A percentile compares a stretch with the other conserved stretches of the same genome.
Evolutionary conservation across 2,329 filamentous ascomycete species (phyloP).

Genomic region (Bipolaris oryzae): DNA sequence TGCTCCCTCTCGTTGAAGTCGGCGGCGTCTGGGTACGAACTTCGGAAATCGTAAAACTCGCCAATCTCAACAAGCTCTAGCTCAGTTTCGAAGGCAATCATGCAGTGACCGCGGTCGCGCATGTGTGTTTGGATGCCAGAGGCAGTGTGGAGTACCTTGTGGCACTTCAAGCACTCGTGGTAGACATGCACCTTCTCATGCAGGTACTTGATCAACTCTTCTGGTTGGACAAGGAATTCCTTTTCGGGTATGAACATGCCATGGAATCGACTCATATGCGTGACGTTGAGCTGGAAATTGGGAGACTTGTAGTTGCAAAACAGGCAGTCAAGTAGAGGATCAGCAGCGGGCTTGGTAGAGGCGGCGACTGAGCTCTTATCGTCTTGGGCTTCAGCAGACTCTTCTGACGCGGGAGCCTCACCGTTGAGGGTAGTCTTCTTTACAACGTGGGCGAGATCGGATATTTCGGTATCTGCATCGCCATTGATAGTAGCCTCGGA

Average conservation of each 20-base stretch:
- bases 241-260: slow-evolving; percentile 96
- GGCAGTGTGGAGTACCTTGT: slow-evolving; percentile 77
- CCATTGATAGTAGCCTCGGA: slow-evolving; percentile 63
- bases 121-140: slow-evolving; percentile 93
- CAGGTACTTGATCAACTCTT: slow-evolving; percentile 79
- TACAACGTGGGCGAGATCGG: slow-evolving; percentile 76
- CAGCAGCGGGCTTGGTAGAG: slow-evolving; percentile 40
- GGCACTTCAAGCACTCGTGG: slow-evolving; percentile 86
- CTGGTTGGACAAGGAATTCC: slow-evolving; percentile 78
- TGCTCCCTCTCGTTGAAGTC: slow-evolving; percentile 60
- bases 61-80: slow-evolving; percentile 92
- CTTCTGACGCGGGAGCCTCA: slow-evolving; percentile 51
- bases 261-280: slow-evolving; percentile 91
- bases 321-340: slow-evolving; percentile 66
- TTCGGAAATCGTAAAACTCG: slow-evolving; percentile 95
- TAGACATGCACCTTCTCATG: slow-evolving; percentile 79
- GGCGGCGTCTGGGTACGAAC: slow-evolving; percentile 87
- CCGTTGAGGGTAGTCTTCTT: slow-evolving; percentile 64
- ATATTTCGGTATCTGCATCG: slow-evolving; percentile 76
- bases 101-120: slow-evolving; percentile 95
- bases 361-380: slow-evolving; percentile 43
- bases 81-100: slow-evolving; percentile 88
- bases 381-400: slow-evolving; percentile 51
- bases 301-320: slow-evolving; percentile 92
- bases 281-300: slow-evolving; percentile 73